Conservation (phyloP, 345 rosid genomes). For the Populus deltoides region DNA sequence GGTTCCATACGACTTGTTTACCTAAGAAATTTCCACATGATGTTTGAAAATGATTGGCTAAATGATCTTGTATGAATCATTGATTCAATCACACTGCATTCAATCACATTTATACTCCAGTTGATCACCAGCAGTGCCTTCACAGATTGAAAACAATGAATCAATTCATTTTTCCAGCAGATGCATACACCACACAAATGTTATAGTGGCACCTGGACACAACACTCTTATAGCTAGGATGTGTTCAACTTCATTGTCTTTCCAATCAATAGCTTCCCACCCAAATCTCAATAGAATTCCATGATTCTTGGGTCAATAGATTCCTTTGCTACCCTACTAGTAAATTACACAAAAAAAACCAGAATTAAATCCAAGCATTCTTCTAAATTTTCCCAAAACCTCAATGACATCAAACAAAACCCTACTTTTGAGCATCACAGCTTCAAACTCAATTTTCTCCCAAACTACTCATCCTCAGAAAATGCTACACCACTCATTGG, state of each 20-base stretch:
- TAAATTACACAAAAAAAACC: not conserved
- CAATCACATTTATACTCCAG: not conserved
- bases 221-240: not conserved
- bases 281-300: constrained; percentile 25
- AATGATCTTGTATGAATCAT: not conserved
- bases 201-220: not conserved
- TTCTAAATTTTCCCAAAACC: constrained; percentile 18
- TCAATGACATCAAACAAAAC: constrained; percentile 52
- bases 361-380: constrained; percentile 19
- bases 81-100: not conserved
- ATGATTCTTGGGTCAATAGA: constrained; percentile 15
- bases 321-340: constrained; percentile 31
- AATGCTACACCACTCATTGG: constrained; percentile 12
- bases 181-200: not conserved
- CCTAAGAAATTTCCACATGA: not conserved
- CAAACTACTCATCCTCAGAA: not conserved
- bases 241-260: constrained; percentile 34
- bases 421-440: constrained; percentile 51
- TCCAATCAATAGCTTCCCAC: not conserved
- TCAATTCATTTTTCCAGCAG: not conserved
- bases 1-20: not conserved
- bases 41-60: not conserved
- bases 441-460: constrained; percentile 37
- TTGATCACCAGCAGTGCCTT: not conserved
- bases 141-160: not conserved